A percentile compares a stretch with the other conserved stretches of the same genome.
phyloP scores from a whole-genome alignment of 768 basidiomycete genomes.

The Gloeopeniophorella convolvens region DNA sequence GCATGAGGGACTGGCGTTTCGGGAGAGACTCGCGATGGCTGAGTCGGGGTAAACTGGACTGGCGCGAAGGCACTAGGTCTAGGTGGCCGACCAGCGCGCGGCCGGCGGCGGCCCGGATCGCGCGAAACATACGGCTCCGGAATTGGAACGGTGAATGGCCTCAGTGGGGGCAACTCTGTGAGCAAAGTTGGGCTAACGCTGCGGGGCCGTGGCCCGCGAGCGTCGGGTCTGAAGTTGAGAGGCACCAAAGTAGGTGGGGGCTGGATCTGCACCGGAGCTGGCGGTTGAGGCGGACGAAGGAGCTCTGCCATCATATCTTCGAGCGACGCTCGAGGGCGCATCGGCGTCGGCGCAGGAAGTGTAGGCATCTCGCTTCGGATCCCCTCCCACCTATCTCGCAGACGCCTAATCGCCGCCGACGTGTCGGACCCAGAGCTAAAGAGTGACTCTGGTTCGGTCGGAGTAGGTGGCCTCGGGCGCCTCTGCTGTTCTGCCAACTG shows the following conservation, averaged over 20 bases:
- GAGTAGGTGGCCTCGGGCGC: slow-evolving; percentile 18
- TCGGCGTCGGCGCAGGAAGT: slow-evolving; percentile 40
- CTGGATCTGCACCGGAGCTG: slow-evolving; percentile 35
- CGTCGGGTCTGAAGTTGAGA: slow-evolving; percentile 47
- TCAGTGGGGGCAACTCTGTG: slow-evolving; percentile 27
- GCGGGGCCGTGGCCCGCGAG: slow-evolving; percentile 32
- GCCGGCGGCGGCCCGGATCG: slow-evolving; percentile 9
- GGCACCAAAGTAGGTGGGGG: slow-evolving; percentile 49
- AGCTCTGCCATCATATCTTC: slow-evolving; percentile 57
- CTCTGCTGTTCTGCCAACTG: slow-evolving; percentile 10
- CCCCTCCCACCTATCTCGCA: slow-evolving; percentile 26
- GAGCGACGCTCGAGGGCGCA: slow-evolving; percentile 43
- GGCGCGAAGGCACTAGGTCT: neutral
- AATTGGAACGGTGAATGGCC: slow-evolving; percentile 16
- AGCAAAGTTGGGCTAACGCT: slow-evolving; percentile 36
- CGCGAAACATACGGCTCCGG: slow-evolving; percentile 9
- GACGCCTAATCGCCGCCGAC: slow-evolving; percentile 23
- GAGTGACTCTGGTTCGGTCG: slow-evolving; percentile 28
- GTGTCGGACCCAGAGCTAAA: slow-evolving; percentile 27
- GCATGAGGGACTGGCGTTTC: neutral
- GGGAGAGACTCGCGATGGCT: neutral
- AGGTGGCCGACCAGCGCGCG: neutral
- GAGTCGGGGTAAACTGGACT: neutral
- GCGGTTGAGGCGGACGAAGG: slow-evolving; percentile 40
- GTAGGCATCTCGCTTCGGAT: slow-evolving; percentile 28